phyloP scores from a whole-genome alignment of 2,329 filamentous ascomycete genomes.

The Aureobasidium lini region DNA sequence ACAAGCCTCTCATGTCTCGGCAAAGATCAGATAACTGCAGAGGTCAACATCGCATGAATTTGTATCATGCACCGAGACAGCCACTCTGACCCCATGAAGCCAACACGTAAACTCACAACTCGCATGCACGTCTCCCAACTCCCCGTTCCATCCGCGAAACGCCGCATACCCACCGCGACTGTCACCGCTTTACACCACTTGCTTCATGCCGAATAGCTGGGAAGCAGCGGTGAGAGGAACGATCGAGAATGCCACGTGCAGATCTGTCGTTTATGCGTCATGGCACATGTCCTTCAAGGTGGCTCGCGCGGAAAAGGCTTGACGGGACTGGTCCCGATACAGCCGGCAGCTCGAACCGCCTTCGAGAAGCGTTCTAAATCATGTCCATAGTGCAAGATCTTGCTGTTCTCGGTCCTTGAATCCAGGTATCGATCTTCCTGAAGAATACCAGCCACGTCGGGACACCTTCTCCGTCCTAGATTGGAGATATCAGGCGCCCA shows the following conservation, averaged over 20 bases:
- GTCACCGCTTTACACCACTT: background rate
- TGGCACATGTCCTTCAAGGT: background rate
- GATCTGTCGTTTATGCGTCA: background rate
- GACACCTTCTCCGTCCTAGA: background rate
- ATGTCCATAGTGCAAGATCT: background rate
- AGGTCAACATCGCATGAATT: background rate
- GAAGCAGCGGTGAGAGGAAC: background rate
- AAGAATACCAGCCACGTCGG: background rate
- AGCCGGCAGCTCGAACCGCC: background rate
- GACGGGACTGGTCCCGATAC: background rate
- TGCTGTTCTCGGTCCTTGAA: background rate
- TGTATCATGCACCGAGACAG: background rate
- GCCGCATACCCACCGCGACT: background rate
- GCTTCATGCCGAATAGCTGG: background rate
- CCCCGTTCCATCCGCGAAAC: conserved; percentile 4
- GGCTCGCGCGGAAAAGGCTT: background rate
- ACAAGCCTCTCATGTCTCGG: background rate
- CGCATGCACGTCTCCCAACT: background rate
- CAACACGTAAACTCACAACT: background rate
- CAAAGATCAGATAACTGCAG: background rate
- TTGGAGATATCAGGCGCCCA: background rate
- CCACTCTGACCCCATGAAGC: background rate
- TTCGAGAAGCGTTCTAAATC: background rate
- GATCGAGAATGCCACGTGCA: conserved; percentile 1
- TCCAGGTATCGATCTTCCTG: background rate